Evolutionary conservation across 805 yeast species (phyloP).

Genomic region (Metschnikowia koreensis): DNA sequence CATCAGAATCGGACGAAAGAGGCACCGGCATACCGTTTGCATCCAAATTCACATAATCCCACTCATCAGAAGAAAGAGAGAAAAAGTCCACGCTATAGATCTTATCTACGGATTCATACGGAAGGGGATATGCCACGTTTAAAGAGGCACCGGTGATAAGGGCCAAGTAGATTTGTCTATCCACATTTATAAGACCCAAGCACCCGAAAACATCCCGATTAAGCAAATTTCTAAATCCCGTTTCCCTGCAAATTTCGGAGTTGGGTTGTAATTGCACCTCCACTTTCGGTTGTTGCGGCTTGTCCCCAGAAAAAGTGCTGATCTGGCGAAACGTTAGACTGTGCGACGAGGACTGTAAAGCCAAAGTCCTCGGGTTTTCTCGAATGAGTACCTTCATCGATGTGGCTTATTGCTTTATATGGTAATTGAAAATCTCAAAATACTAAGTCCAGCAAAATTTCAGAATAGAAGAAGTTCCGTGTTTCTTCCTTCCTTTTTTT

Average conservation of each 20-base stretch:
- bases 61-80: conserved; percentile 64
- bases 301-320: conserved; percentile 3
- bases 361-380: conserved; percentile 18
- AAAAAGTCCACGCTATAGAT: conserved; percentile 86
- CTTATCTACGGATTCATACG: conserved; percentile 73
- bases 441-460: no score
- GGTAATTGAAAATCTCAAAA: no score
- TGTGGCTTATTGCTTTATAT: not conserved
- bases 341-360: conserved; percentile 17
- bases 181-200: conserved; percentile 75
- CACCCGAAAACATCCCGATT: conserved; percentile 57
- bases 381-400: conserved; percentile 15
- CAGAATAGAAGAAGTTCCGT: no score
- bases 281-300: conserved; percentile 30
- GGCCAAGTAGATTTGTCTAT: conserved; percentile 67
- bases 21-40: conserved; percentile 62
- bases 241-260: conserved; percentile 33
- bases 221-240: conserved; percentile 38
- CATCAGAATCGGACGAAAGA: conserved; percentile 35
- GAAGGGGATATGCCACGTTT: conserved; percentile 79
- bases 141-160: conserved; percentile 68
- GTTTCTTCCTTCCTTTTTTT: no score
- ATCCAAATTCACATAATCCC: conserved; percentile 79
- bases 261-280: conserved; percentile 47
- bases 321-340: conserved; percentile 17